Evolutionary conservation across 768 basidiomycete species (phyloP).

Genomic region (Lyophyllum semitale): DNA sequence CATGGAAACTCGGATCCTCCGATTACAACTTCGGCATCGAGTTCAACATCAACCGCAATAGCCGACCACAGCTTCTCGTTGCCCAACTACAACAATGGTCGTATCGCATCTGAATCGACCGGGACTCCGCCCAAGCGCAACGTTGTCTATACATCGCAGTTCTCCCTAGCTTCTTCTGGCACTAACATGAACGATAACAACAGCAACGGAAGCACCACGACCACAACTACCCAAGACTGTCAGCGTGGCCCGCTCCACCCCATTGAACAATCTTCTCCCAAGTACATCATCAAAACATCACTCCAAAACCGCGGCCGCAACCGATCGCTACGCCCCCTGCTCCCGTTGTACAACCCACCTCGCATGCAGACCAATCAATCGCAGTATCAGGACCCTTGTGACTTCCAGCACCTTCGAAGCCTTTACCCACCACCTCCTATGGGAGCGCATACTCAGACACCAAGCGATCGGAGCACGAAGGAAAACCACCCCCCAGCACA

Average conservation of each 20-base stretch:
- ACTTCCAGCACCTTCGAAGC: background rate
- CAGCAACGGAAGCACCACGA: background rate
- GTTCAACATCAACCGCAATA: background rate
- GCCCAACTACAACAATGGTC: background rate
- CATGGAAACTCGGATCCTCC: background rate
- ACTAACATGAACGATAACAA: background rate
- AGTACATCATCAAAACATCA: background rate
- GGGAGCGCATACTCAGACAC: background rate
- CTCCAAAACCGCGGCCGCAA: background rate
- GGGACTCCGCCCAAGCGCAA: background rate
- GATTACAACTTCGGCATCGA: background rate
- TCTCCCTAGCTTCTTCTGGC: background rate
- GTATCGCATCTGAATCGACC: background rate
- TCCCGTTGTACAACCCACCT: background rate
- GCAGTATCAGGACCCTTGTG: background rate
- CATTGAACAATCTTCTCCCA: background rate
- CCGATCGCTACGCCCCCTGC: background rate
- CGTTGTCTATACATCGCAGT: background rate
- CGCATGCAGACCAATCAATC: background rate
- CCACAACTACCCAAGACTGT: background rate
- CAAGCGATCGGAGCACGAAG: background rate
- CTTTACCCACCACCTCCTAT: background rate
- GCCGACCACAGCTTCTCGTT: background rate
- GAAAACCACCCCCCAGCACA: constrained; percentile 1
- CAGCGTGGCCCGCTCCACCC: background rate